Base-by-base conservation (phyloP, 2,329 filamentous ascomycete genomes). In the Coniochaeta prunicola region DNA sequence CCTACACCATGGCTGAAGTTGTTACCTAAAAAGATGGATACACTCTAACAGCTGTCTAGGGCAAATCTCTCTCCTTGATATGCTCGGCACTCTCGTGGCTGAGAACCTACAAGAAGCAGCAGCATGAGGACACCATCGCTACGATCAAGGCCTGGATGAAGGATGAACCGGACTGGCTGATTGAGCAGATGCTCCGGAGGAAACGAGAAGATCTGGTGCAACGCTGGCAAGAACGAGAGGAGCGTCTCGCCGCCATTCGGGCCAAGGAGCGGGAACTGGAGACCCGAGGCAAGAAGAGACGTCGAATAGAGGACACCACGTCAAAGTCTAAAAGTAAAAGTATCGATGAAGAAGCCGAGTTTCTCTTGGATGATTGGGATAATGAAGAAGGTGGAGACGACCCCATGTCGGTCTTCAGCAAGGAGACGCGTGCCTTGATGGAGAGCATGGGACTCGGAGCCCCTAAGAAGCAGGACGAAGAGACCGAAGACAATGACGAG, bases 31-130 rank as follows among this genome's bases (percentile, higher is more conserved):
- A 19, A 5, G 19, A 24, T 45, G 40, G 10, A 21, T 9, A 3
- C 12, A 4, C 5, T 33, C 53, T 55, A 36, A 55, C 30, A 24
- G 4, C 6, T 19, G 28, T 56, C 21, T 56, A 89, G 80, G 92
- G 92, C 50, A 97, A 97, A 80, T 96, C 92, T 1, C 74, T 97
- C 50, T 96, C 92, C 64, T 79, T 97, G 30, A 94, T 97, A 62
- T 97, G 92, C 69, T 89, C 88, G 42, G 87, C 92, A 6, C 73
- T 97, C 67, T 96, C 92, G 2, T 97, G 92, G 92, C 79, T 97
- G n/a, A 87, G 92, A 54, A 84, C 90, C 59, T 84, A 92, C 73
- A 93, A 96, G 70, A 85, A 73, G 70, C 77, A 67, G 65, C 71
- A 61, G 73, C 88, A 77, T 72, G 88, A 77, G 71, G 80, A 69